Conservation (phyloP, 805 yeast genomes). For the Ogataea wickerhamii region DNA sequence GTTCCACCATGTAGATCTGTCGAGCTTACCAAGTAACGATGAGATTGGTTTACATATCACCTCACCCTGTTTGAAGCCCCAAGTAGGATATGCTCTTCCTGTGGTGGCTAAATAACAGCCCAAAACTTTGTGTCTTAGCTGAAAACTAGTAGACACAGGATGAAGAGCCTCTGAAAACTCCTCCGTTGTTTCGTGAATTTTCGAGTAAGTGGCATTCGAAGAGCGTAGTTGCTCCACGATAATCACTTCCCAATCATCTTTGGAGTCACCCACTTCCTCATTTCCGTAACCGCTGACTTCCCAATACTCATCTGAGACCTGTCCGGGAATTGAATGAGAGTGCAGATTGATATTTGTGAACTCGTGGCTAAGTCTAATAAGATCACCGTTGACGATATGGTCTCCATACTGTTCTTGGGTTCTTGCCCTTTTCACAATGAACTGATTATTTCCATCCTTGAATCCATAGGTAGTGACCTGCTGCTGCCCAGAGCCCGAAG, state of each 20-base stretch:
- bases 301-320: slow-evolving; percentile 43
- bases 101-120: slow-evolving; percentile 86
- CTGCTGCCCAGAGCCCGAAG: slow-evolving; percentile 90
- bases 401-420: slow-evolving; percentile 14
- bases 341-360: slow-evolving; percentile 65
- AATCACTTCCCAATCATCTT: slow-evolving; percentile 78
- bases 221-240: slow-evolving; percentile 51
- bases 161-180: slow-evolving; percentile 55
- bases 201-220: slow-evolving; percentile 24
- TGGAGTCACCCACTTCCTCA: slow-evolving; percentile 58
- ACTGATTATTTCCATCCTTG: slow-evolving; percentile 81
- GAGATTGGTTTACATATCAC: slow-evolving; percentile 61
- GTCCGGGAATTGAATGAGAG: slow-evolving; percentile 64
- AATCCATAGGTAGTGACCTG: slow-evolving; percentile 96
- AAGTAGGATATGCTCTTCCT: slow-evolving; percentile 78
- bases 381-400: slow-evolving; percentile 54
- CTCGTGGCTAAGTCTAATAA: slow-evolving; percentile 59
- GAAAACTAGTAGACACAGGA: slow-evolving; percentile 79
- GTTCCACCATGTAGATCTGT: slow-evolving; percentile 78
- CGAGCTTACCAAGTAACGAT: slow-evolving; percentile 26
- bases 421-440: slow-evolving; percentile 46
- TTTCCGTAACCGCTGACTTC: slow-evolving; percentile 78
- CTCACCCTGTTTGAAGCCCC: slow-evolving; percentile 98
- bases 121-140: slow-evolving; percentile 62
- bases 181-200: slow-evolving; percentile 23